These are phyloP conservation scores for Cornus controversa DNA, from an alignment of 148 eudicot species.

Conservation along the genomic window DNA sequence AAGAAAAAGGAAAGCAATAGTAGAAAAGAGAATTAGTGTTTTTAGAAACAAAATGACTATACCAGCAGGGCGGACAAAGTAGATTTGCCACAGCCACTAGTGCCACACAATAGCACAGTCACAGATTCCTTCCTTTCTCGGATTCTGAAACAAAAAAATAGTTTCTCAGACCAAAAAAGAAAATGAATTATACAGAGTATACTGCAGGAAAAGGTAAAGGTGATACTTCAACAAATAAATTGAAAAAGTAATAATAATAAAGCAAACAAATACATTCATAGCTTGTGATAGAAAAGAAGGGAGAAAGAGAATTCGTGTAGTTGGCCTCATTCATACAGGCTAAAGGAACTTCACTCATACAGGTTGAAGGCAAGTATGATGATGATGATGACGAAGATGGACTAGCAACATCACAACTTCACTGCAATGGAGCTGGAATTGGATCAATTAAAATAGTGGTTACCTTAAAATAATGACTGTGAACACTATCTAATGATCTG, in stretches of 20 bases:
- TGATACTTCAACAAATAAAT: no score
- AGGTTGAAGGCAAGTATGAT: no score
- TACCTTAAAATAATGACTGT: not conserved
- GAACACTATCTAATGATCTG: not conserved
- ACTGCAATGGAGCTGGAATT: not conserved
- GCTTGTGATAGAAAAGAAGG: no score
- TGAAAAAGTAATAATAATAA: no score
- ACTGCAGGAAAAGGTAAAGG: not conserved
- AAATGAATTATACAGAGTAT: not conserved
- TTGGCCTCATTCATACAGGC: no score
- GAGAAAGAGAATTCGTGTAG: no score
- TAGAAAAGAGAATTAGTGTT: not conserved
- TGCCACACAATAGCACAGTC: conserved; percentile 86
- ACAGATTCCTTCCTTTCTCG: conserved; percentile 90
- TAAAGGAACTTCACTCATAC: no score
- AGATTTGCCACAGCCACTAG: conserved; percentile 98
- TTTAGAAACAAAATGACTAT: conserved; percentile 12
- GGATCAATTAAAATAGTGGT: no score
- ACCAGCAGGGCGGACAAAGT: conserved; percentile 95
- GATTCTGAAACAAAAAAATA: conserved; percentile 47
- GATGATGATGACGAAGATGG: no score
- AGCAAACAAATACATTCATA: not conserved
- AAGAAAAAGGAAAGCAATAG: not conserved
- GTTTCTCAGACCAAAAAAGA: not conserved
- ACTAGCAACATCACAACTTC: not conserved